Conservation (phyloP, 805 yeast species). For the Starmerella vitae region DNA sequence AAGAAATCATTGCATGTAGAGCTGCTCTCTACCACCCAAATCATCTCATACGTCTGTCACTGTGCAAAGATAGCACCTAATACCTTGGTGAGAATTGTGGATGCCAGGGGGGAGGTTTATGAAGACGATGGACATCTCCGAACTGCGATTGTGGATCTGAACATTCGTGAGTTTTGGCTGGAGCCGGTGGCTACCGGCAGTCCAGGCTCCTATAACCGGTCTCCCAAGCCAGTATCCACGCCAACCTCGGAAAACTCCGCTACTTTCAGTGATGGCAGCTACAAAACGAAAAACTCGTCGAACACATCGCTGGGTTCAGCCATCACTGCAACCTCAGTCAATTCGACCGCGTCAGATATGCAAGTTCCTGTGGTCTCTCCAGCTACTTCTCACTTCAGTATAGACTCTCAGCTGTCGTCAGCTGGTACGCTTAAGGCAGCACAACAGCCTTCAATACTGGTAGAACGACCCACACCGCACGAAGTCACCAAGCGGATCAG, state of each 20-base stretch:
- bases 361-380: not conserved
- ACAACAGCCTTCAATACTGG: not conserved
- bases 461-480: constrained; percentile 71
- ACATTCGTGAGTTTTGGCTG: constrained; percentile 11
- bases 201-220: not conserved
- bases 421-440: not conserved
- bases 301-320: not conserved
- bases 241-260: not conserved
- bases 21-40: not conserved
- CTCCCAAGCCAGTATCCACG: not conserved
- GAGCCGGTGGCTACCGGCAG: not conserved
- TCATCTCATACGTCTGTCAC: not conserved
- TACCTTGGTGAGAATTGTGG: constrained; percentile 21
- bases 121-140: not conserved
- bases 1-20: constrained; percentile 5
- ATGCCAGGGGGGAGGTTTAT: constrained; percentile 7
- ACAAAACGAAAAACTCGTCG: too few relatives aligned
- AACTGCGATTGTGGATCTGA: constrained; percentile 4
- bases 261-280: not conserved
- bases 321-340: not conserved
- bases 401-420: not conserved
- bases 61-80: constrained; percentile 3
- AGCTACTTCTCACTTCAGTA: not conserved
- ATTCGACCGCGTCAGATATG: not conserved
- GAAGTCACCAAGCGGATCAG: constrained; percentile 77